Base-by-base conservation (phyloP, 371 early-diverging fungal species). In the Mortierella sp. region DNA sequence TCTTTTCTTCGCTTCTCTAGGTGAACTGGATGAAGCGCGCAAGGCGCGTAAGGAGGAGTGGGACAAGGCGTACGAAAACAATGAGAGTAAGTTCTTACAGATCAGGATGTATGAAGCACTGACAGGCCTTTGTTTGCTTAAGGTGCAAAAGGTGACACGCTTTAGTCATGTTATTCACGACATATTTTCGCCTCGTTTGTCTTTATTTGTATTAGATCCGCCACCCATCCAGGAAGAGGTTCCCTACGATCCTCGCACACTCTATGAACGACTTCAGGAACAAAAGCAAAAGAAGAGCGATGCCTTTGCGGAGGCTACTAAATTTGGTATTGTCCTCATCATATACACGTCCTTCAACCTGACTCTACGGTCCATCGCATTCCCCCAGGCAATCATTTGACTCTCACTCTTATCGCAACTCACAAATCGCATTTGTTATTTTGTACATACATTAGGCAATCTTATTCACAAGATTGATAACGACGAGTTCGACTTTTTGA, bases 221-320 rank as follows among this genome's bases (percentile, higher is more conserved):
- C 78, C 86, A 47, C 84, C 88, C n/a, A 74, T 74, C 21, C 42
- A 75, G 21, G 89, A 90, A 21, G 89, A 89, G 48, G 89, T 88
- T n/a, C 88, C 88, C 1, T 95, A 96, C 80, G 96, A 96, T 83
- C 95, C 96, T 42, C 92, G 96, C 13, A 94, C 96, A 24, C 91
- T 96, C 19, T 96, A 92, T 80, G 96, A 96, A 81, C 91, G 94
- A 34, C 87, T 96, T 24, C 95, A 95, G 82, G 96, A 96, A 75
- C 95, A 96, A 78, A 91, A 88, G 72, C 88, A 81, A 13, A 82
- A 91, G 45, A 96, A 96, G 74, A 92, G 93, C 70, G 95, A 95
- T 44, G 89, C 92, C 21, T 91, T 93, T 80, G 89, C 90, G 50
- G 95, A 95, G 81, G 92, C 93, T 16, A 93, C 91, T 8, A 92